phyloP scores from a whole-genome alignment of 2,329 filamentous ascomycete species.

The Botrytis byssoidea region DNA sequence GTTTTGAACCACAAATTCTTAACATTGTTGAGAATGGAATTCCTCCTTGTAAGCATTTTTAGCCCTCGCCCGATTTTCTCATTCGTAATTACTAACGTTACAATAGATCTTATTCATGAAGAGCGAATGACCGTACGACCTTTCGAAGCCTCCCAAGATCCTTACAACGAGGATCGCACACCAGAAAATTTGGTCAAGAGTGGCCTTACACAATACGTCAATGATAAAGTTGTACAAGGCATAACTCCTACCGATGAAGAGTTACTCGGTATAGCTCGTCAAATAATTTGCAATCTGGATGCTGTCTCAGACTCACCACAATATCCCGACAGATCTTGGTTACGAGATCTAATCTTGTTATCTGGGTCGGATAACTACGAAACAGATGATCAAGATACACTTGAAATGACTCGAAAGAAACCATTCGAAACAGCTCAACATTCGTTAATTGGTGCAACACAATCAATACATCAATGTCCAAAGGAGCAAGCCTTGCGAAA shows the following conservation, averaged over 20 bases:
- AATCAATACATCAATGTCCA: conserved; percentile 23
- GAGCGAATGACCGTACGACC: conserved; percentile 58
- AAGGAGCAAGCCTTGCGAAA: conserved; percentile 31
- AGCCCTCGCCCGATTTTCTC: conserved; percentile 22
- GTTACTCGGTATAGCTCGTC: conserved; percentile 57
- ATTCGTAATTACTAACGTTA: conserved; percentile 31
- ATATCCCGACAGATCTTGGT: conserved; percentile 49
- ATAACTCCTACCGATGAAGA: conserved; percentile 50
- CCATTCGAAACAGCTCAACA: background rate
- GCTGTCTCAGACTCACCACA: conserved; percentile 41
- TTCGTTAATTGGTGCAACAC: background rate
- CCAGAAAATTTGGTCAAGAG: conserved; percentile 62
- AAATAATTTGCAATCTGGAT: conserved; percentile 57
- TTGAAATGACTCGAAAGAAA: background rate
- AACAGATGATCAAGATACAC: background rate
- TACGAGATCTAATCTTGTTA: conserved; percentile 58
- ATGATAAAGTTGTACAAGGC: conserved; percentile 45
- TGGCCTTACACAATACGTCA: conserved; percentile 54
- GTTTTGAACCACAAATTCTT: conserved; percentile 60
- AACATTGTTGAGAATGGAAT: conserved; percentile 66
- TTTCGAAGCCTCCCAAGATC: conserved; percentile 44
- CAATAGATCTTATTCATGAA: conserved; percentile 60
- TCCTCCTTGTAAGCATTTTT: conserved; percentile 57
- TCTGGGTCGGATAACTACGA: conserved; percentile 24
- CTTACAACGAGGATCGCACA: conserved; percentile 50